These are phyloP conservation scores for Wickerhamomyces strasburgensis DNA, from an alignment of 805 yeast genomes.

Conservation along the genomic window DNA sequence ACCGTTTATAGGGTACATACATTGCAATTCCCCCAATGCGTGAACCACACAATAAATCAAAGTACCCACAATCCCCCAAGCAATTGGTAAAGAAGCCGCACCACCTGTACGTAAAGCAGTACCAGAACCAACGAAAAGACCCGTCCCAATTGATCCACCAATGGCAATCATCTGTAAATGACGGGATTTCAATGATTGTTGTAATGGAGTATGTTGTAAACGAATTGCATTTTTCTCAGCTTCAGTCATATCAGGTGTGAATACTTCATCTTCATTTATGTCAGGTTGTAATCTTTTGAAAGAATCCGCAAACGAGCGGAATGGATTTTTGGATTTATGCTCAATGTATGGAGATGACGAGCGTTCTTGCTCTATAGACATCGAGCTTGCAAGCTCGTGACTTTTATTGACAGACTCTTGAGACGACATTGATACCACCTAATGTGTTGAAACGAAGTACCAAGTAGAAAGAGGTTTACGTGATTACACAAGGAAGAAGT, in stretches of 20 bases:
- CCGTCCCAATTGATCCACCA: constrained; percentile 67
- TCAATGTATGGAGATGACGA: constrained; percentile 5
- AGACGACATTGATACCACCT: too few relatives aligned
- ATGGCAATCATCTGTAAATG: constrained; percentile 65
- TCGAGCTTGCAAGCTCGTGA: too few relatives aligned
- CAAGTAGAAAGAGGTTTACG: too few relatives aligned
- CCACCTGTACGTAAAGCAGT: constrained; percentile 55
- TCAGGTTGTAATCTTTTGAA: constrained; percentile 31
- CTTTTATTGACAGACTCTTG: too few relatives aligned
- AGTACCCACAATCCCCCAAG: constrained; percentile 48
- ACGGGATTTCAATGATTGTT: constrained; percentile 48
- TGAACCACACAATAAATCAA: constrained; percentile 57
- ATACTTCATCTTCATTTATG: constrained; percentile 31
- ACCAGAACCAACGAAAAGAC: constrained; percentile 65
- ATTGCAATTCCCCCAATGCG: constrained; percentile 57
- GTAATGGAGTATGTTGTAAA: constrained; percentile 53
- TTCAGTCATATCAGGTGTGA: constrained; percentile 33
- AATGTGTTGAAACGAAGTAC: too few relatives aligned
- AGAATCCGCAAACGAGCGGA: constrained; percentile 14
- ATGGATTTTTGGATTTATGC: not conserved
- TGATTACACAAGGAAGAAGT: too few relatives aligned
- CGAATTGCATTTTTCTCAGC: constrained; percentile 38
- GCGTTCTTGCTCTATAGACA: not conserved
- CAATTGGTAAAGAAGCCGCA: constrained; percentile 58
- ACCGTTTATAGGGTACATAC: constrained; percentile 59